Evolutionary conservation across 2,329 filamentous ascomycete species (phyloP).

Genomic region (Calonectria fujianensis): DNA sequence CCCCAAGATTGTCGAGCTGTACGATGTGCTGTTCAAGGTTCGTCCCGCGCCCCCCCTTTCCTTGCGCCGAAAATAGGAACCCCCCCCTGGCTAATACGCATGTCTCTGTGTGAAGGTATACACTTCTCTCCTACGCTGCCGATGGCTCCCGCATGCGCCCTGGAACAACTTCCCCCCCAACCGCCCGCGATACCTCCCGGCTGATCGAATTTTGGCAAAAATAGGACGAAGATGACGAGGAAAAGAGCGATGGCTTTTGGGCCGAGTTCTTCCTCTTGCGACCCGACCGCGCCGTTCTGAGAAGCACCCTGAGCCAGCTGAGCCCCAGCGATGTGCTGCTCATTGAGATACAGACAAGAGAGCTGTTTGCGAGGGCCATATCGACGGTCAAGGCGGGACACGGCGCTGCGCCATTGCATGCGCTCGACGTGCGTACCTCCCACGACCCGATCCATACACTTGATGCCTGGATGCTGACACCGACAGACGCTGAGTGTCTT

Average conservation of each 20-base stretch:
- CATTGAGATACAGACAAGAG: slow-evolving; percentile 84
- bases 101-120: slow-evolving; percentile 53
- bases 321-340: slow-evolving; percentile 84
- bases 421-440: slow-evolving; percentile 83
- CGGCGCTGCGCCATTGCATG: slow-evolving; percentile 82
- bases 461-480: slow-evolving; percentile 53
- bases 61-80: slow-evolving; percentile 14
- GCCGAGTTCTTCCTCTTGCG: slow-evolving; percentile 93
- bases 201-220: slow-evolving; percentile 53
- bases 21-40: slow-evolving; percentile 88
- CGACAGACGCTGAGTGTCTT: slow-evolving; percentile 90
- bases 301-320: slow-evolving; percentile 80
- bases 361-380: slow-evolving; percentile 86
- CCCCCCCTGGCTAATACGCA: slow-evolving; percentile 43
- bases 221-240: slow-evolving; percentile 78
- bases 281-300: slow-evolving; percentile 83
- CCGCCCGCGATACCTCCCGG: slow-evolving; percentile 48
- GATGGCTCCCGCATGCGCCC: slow-evolving; percentile 19
- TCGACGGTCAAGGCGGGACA: slow-evolving; percentile 77
- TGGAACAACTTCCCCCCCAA: slow-evolving; percentile 20
- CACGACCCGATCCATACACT: slow-evolving; percentile 54
- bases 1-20: slow-evolving; percentile 94
- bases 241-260: slow-evolving; percentile 95
- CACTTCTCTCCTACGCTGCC: slow-evolving; percentile 35
- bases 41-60: slow-evolving; percentile 41